Conservation (phyloP, 2,329 filamentous ascomycete species). For the Diaporthe humulicola region DNA sequence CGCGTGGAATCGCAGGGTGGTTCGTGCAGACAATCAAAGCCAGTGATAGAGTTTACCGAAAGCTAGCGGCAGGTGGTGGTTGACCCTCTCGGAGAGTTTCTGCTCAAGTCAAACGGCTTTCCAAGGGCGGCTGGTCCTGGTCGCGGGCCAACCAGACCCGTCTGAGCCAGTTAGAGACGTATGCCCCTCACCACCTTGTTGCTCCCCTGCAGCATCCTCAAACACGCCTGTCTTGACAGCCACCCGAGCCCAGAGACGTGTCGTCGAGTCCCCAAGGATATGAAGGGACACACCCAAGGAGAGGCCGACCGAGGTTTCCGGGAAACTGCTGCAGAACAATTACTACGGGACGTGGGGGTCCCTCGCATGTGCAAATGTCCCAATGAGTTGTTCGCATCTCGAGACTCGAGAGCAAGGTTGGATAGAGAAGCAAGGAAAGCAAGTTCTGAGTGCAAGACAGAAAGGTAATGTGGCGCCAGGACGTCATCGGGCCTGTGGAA, state of each 20-base stretch:
- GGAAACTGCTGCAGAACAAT: neutral
- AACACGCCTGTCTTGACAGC: conserved; percentile 40
- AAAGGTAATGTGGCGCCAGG: neutral
- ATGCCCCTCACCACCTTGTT: conserved; percentile 35
- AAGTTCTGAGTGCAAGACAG: neutral
- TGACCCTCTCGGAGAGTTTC: conserved; percentile 17
- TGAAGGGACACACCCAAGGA: neutral
- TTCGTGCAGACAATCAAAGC: neutral
- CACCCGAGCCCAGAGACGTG: neutral
- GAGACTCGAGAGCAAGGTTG: neutral
- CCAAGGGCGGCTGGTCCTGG: conserved; percentile 27
- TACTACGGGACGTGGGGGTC: neutral
- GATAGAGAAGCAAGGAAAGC: neutral
- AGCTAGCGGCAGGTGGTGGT: conserved; percentile 8
- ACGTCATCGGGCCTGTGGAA: conserved; percentile 1
- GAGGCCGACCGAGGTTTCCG: conserved; percentile 13
- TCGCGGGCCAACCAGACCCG: conserved; percentile 8
- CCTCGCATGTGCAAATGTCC: neutral
- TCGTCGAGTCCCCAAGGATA: conserved; percentile 11
- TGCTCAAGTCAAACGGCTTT: conserved; percentile 17
- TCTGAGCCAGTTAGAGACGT: conserved; percentile 30
- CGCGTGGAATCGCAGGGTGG: neutral
- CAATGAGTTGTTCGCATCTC: neutral
- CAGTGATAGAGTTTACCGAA: conserved; percentile 8
- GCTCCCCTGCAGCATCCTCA: conserved; percentile 44